Conservation (phyloP, 148 eudicot species). For the Suaeda aralocaspica region DNA sequence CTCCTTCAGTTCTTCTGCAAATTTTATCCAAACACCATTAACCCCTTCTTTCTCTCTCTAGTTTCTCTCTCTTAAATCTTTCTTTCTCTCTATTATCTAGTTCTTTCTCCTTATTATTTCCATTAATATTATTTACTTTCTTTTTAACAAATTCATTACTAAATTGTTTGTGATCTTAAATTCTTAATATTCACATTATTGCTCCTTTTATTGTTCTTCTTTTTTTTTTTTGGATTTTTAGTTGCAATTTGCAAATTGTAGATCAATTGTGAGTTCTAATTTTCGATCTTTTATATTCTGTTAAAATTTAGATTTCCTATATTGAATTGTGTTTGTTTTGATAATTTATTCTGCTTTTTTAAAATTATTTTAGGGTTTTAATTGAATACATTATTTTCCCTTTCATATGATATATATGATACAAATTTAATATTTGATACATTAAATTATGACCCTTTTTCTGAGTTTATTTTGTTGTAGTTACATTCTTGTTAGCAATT, state of each 20-base stretch:
- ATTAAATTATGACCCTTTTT: neutral
- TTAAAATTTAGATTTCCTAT: too few relatives aligned
- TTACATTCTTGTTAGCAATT: neutral
- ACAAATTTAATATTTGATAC: constrained; percentile 1
- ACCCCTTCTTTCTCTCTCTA: constrained; percentile 18
- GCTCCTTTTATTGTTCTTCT: neutral
- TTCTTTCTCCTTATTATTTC: constrained; percentile 16
- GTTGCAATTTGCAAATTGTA: constrained; percentile 1
- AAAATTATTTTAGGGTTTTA: neutral
- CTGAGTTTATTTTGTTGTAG: constrained; percentile 5
- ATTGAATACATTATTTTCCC: neutral
- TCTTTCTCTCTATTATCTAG: constrained; percentile 35
- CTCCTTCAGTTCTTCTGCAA: constrained; percentile 54
- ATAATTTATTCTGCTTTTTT: neutral
- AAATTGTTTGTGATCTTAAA: constrained; percentile 38
- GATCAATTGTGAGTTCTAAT: constrained; percentile 20
- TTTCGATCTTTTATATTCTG: neutral
- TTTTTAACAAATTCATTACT: constrained; percentile 6
- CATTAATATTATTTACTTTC: constrained; percentile 13
- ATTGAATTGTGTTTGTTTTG: neutral
- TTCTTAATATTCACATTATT: constrained; percentile 28
- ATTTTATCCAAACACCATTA: constrained; percentile 31
- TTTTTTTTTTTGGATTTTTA: neutral
- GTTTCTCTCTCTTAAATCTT: constrained; percentile 14
- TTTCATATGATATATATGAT: neutral